A percentile compares a stretch with the other conserved stretches of the same genome.
These are phyloP conservation scores for Cryptococcus sp. DNA, from an alignment of 1,284 basidiomycete genomes.

Conservation along the genomic window DNA sequence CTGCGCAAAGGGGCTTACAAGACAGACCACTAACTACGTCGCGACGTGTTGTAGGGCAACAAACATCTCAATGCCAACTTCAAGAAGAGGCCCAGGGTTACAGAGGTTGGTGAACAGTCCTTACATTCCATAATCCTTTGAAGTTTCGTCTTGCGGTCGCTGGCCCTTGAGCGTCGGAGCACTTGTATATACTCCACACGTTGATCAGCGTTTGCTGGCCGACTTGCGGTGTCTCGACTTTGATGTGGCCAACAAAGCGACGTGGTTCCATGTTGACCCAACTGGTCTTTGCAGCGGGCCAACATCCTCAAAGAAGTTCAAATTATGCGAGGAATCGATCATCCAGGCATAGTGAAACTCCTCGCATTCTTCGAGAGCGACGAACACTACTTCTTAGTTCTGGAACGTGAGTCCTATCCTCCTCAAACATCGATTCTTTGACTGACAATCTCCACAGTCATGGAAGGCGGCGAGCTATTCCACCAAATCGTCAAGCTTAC, in stretches of 20 bases:
- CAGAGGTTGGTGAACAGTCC: slow-evolving; percentile 69
- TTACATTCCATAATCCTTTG: neutral
- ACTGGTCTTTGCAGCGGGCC: slow-evolving; percentile 68
- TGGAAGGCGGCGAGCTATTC: slow-evolving; percentile 98
- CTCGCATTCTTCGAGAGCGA: slow-evolving; percentile 84
- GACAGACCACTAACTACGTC: too few relatives aligned
- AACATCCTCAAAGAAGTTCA: slow-evolving; percentile 99
- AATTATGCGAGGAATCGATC: slow-evolving; percentile 95
- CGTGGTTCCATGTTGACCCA: slow-evolving; percentile 1
- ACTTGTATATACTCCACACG: slow-evolving; percentile 4
- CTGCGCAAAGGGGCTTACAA: too few relatives aligned
- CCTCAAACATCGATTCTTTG: neutral
- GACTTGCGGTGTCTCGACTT: neutral
- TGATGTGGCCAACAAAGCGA: neutral
- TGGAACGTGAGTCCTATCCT: slow-evolving; percentile 69
- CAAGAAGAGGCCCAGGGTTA: slow-evolving; percentile 89
- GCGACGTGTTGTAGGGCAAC: slow-evolving; percentile 68
- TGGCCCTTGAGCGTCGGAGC: slow-evolving; percentile 33
- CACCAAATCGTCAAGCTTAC: slow-evolving; percentile 99
- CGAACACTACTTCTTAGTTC: slow-evolving; percentile 91
- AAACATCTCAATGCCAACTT: slow-evolving; percentile 89
- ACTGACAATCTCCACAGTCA: slow-evolving; percentile 60
- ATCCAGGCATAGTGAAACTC: slow-evolving; percentile 87
- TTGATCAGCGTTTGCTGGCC: too few relatives aligned
- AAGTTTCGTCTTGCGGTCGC: slow-evolving; percentile 23